A percentile compares a stretch with the other conserved stretches of the same genome.
Conservation (phyloP, 2,329 filamentous ascomycete species). For the Ascocoryne sarcoides region DNA sequence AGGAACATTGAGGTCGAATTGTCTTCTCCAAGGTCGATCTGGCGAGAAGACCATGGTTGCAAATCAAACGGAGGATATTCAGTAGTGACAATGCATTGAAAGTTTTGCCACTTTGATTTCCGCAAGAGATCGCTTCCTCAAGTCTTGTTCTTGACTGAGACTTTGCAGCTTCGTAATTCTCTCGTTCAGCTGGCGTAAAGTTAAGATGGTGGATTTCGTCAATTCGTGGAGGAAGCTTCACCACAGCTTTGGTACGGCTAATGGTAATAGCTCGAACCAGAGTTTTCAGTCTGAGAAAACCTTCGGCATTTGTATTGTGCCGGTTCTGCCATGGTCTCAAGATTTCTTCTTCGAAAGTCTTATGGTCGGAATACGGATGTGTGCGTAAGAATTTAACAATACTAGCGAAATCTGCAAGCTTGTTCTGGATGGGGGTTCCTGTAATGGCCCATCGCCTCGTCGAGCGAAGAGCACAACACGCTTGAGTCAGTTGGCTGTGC, state of each 20-base stretch:
- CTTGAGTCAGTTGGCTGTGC: slow-evolving; percentile 35
- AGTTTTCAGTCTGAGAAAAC: slow-evolving; percentile 29
- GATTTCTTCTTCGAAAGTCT: slow-evolving; percentile 13
- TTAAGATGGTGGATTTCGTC: slow-evolving; percentile 31
- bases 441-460: slow-evolving; percentile 30
- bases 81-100: slow-evolving; percentile 38
- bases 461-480: slow-evolving; percentile 34
- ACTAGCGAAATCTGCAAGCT: slow-evolving; percentile 26
- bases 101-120: slow-evolving; percentile 20
- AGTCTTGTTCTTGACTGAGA: slow-evolving; percentile 26
- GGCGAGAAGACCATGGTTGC: slow-evolving; percentile 38
- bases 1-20: too few relatives aligned
- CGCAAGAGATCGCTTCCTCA: slow-evolving; percentile 25
- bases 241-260: slow-evolving; percentile 31
- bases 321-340: slow-evolving; percentile 26
- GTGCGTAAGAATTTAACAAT: slow-evolving; percentile 22
- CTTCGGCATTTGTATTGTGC: slow-evolving; percentile 2
- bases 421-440: slow-evolving; percentile 26
- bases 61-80: slow-evolving; percentile 37
- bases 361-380: slow-evolving; percentile 11
- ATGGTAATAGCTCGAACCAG: slow-evolving; percentile 33
- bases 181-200: slow-evolving; percentile 30
- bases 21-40: too few relatives aligned
- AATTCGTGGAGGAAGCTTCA: slow-evolving; percentile 31
- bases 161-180: slow-evolving; percentile 29